Base-by-base conservation (phyloP, 2,329 filamentous ascomycete species). In the Dactylellina sp. region DNA sequence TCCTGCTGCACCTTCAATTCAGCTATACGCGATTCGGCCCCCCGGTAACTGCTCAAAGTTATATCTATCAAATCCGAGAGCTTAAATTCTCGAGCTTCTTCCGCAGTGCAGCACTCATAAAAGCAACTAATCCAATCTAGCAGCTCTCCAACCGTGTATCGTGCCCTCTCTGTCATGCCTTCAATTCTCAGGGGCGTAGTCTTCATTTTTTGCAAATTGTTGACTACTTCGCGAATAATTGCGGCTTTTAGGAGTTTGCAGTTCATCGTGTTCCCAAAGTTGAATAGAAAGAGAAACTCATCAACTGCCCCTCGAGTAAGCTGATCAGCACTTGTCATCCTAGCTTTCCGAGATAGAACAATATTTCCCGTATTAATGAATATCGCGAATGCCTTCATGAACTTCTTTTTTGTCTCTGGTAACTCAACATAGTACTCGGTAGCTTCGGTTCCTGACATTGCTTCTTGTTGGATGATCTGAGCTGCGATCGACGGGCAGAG, bases 111-210 rank as follows among this genome's bases (percentile, higher is more conserved):
- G 18, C 44, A 60, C 20, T 60, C 55, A 24, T 68, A 68, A 37
- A 68, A 68, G 16, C 32, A 59, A n/a, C 49, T 60, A 3, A 68
- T 39, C 46, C 63, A 68, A 16, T 70, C 55, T 20, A 70, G 37
- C 14, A 60, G n/a, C 1, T 70, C 46, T 6, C 20, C 25, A 20
- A 53, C 55, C 4, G 16, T 44, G 37, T 9, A 7, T 32, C n/a
- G 22, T 20, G n/a, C n/a, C n/a, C n/a, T n/a, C n/a, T n/a, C n/a
- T n/a, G n/a, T n/a, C n/a, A n/a, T n/a, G n/a, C n/a, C n/a, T n/a
- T 44, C 5, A 20, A 20, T 25, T 11, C 28, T 14, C 9, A 4
- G 2, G 12, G 25, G 22, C 35, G 22, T 28, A 1, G 20, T 4
- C 9, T 18, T 4, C 1, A 57, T 44, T 0, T 32, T 6, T 9